phyloP scores from a whole-genome alignment of 345 rosid species.

The Trapa incisa region DNA sequence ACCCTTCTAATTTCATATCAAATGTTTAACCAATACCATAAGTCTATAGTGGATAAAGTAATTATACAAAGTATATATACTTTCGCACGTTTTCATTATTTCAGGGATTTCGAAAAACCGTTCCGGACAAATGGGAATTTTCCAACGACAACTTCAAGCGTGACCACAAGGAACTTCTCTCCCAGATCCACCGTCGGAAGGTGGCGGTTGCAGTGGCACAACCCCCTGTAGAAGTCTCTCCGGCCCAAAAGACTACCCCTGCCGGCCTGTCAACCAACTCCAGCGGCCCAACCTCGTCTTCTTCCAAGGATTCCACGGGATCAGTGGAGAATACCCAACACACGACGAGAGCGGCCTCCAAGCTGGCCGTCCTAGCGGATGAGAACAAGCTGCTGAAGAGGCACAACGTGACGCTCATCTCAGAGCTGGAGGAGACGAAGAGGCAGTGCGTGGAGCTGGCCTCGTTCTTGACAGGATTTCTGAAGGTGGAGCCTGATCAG shows the following conservation, averaged over 20 bases:
- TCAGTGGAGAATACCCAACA: conserved; percentile 30
- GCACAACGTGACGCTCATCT: conserved; percentile 54
- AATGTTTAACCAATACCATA: no score
- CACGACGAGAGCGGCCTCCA: conserved; percentile 15
- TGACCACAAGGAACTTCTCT: conserved; percentile 29
- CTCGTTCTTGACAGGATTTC: conserved; percentile 25
- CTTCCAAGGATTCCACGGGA: conserved; percentile 66
- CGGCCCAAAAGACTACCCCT: conserved; percentile 12
- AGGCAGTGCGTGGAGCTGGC: conserved; percentile 64
- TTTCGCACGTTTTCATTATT: no score
- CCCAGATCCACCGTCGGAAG: conserved; percentile 38
- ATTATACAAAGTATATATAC: no score
- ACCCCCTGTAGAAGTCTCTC: neutral
- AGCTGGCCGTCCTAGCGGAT: conserved; percentile 44
- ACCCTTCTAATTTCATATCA: no score
- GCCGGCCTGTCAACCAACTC: conserved; percentile 42
- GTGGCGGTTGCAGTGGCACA: neutral
- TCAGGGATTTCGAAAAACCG: conserved; percentile 34
- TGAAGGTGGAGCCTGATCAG: conserved; percentile 8
- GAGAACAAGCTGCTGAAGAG: conserved; percentile 75
- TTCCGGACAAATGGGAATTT: conserved; percentile 47
- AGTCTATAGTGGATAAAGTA: no score
- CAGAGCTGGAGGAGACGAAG: conserved; percentile 73
- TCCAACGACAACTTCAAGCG: conserved; percentile 36
- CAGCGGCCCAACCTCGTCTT: conserved; percentile 66